Percentiles rank a stretch among this genome's conserved stretches.
Conservation (phyloP, 78 protist species). For the slime mould (Dictyostelium discoideum) region DNA sequence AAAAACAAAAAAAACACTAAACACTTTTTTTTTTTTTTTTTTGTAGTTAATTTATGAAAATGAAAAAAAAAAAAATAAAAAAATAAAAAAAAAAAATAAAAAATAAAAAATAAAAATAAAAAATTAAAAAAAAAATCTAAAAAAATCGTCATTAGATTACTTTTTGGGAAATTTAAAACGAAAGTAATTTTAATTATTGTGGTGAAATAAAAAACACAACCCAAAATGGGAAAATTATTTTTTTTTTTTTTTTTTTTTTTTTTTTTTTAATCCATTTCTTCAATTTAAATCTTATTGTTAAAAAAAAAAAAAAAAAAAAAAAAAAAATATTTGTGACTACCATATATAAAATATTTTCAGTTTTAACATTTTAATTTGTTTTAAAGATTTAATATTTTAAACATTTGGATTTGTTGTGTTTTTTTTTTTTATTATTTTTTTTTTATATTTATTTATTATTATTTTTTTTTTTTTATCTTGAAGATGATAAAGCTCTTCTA, state of each 20-base stretch:
- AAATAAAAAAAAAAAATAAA: background rate
- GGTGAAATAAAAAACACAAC: background rate
- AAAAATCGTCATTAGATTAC: background rate
- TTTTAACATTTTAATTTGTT: too few relatives aligned
- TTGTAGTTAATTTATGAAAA: background rate
- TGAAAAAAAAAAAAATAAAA: background rate
- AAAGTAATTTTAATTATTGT: background rate
- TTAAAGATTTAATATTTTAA: too few relatives aligned
- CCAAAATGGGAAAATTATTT: too few relatives aligned
- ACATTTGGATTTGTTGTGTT: too few relatives aligned
- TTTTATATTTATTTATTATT: background rate
- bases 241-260: too few relatives aligned
- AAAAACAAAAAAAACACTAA: too few relatives aligned
- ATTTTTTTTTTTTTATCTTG: background rate
- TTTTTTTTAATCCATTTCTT: too few relatives aligned
- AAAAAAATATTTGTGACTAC: too few relatives aligned
- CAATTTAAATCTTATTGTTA: too few relatives aligned
- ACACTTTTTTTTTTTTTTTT: too few relatives aligned
- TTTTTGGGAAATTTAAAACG: background rate
- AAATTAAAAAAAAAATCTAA: background rate
- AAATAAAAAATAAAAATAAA: background rate
- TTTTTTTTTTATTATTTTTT: background rate
- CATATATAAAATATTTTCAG: too few relatives aligned
- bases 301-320: too few relatives aligned
- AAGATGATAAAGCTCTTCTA: background rate